Base-by-base conservation (phyloP, 495 filamentous ascomycete species). In the Sabuloglossum arenarium region DNA sequence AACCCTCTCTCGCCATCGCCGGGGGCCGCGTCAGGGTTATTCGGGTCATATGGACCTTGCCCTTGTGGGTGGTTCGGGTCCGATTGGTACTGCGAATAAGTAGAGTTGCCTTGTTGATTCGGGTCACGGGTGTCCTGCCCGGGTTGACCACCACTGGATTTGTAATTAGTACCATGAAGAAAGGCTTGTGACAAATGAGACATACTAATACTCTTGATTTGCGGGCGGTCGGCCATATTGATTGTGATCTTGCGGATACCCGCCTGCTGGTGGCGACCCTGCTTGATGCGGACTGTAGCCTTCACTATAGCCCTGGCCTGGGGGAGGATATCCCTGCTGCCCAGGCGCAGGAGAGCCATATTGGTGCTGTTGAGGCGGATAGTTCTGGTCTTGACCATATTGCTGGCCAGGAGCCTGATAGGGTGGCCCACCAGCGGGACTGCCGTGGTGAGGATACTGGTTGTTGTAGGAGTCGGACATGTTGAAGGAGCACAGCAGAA, bases 1-100 rank as follows among this genome's bases (percentile, higher is more conserved):
- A 76, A 56, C 12, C 70, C 70, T 27, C 73, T 72, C 34, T 77
- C 71, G 10, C 63, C 62, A 34, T 65, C 69, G 6, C 8, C 21
- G 1, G 45, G 45, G 2, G 21, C 10, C 21, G 45, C 45, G 25
- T 49, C 23, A 11, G 30, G 31, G 19, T 29, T 39, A n/a, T 32
- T 54, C 19, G 51, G 51, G 51, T 54, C 51, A 32, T 32, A 31
- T 54, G 51, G 51, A n/a, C 51, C 29, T 54, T 54, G 51, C 1
- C 6, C 29, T 21, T 32, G 29, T 23, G 51, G 58, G 21, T 34
- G 39, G 23, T 32, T 42, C 52, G 27, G 59, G 31, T 61, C 51
- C 21, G 29, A 9, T 12, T 14, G 28, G 47, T 64, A 32, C n/a
- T 63, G 56, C 11, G 52, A 19, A 19, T 54, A 39, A 21, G 57